Evolutionary conservation across 208 protist genomes (phyloP).

Genomic region (Leishmania aethiopica): DNA sequence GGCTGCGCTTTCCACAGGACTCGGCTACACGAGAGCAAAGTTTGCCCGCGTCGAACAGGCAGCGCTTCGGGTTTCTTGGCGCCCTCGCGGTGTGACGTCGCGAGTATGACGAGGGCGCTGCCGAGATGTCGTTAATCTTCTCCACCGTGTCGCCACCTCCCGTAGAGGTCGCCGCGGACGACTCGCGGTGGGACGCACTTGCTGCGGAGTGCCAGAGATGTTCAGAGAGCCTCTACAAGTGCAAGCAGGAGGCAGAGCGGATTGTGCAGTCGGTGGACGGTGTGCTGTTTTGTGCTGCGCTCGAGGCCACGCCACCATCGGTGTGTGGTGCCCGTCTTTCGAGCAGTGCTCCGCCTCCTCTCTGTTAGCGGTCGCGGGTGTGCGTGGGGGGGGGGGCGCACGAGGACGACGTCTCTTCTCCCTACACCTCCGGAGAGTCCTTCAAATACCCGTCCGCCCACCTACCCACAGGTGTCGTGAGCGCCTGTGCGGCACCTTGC

Average conservation of each 20-base stretch:
- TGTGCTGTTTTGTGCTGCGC: background rate
- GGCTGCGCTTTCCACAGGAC: no score
- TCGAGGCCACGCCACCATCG: background rate
- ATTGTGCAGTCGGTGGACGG: background rate
- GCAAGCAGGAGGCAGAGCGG: background rate
- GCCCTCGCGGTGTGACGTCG: background rate
- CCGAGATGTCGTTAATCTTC: background rate
- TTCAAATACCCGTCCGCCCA: background rate
- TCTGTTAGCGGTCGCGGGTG: no score
- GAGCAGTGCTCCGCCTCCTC: background rate
- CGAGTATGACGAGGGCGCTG: background rate
- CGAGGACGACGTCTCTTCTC: background rate
- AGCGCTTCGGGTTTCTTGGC: background rate
- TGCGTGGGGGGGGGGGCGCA: background rate
- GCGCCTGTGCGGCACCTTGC: background rate
- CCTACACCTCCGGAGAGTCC: background rate
- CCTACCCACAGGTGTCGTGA: background rate
- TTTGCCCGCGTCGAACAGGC: background rate
- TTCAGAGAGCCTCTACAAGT: background rate
- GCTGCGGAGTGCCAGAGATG: background rate
- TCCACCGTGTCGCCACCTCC: background rate
- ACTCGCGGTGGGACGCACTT: background rate
- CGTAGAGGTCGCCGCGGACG: background rate
- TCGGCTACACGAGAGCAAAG: background rate
- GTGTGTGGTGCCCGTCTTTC: background rate